Percentiles rank a stretch among this genome's conserved stretches.
Evolutionary conservation across 2,329 filamentous ascomycete species (phyloP).

Genomic region (Aspergillus novoparasiticus): DNA sequence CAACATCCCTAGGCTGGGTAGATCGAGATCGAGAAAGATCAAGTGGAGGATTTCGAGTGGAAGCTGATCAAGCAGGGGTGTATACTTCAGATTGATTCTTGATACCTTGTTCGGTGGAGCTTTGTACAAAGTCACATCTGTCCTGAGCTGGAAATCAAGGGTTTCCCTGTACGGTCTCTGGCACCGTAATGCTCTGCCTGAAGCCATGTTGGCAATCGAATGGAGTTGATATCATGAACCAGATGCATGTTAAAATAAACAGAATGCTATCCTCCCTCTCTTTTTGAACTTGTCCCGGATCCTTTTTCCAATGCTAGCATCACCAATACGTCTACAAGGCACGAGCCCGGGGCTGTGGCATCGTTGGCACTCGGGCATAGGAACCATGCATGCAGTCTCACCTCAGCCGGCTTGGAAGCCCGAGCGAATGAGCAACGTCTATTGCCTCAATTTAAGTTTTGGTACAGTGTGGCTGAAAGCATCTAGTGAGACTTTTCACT

Average conservation of each 20-base stretch:
- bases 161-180: neutral
- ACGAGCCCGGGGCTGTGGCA: neutral
- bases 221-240: neutral
- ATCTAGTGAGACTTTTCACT: neutral
- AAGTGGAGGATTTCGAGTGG: constrained; percentile 6
- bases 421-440: neutral
- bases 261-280: too few relatives aligned
- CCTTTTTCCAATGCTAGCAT: neutral
- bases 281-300: neutral
- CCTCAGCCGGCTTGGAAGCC: neutral
- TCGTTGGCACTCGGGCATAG: neutral
- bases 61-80: neutral
- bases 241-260: neutral
- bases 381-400: neutral
- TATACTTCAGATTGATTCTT: neutral
- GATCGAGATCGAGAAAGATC: constrained; percentile 11
- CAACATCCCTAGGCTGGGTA: constrained; percentile 5
- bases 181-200: constrained; percentile 6
- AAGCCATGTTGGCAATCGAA: neutral
- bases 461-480: neutral
- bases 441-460: neutral
- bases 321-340: neutral
- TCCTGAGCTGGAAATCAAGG: neutral
- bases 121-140: constrained; percentile 1
- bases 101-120: neutral